Conservation (phyloP, 108 stramenopile genomes). For the Skeletonema menzelii region DNA sequence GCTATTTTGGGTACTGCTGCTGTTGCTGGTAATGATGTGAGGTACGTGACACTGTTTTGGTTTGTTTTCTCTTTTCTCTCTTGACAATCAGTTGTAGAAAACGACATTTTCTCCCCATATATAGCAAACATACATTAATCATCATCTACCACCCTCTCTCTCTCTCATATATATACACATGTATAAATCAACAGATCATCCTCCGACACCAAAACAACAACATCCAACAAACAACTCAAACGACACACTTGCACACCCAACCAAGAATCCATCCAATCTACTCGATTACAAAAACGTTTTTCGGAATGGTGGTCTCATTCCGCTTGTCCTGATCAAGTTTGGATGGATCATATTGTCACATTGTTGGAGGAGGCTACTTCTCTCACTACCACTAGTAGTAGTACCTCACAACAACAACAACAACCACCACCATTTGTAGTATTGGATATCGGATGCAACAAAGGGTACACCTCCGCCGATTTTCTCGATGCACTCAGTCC, state of each 20-base stretch:
- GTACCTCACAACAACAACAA: too few species aligned
- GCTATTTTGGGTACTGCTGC: too few species aligned
- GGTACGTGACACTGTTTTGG: too few species aligned
- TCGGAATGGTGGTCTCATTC: conserved; percentile 43
- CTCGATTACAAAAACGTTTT: conserved; percentile 23
- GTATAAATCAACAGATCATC: too few species aligned
- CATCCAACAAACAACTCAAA: background rate
- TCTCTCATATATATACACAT: too few species aligned
- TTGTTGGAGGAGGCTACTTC: conserved; percentile 2
- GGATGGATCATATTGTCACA: conserved; percentile 22
- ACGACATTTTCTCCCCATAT: too few species aligned
- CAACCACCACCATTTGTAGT: conserved; percentile 21
- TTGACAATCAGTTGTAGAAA: too few species aligned
- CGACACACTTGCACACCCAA: conserved; percentile 19
- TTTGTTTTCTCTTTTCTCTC: too few species aligned
- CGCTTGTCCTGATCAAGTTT: conserved; percentile 42
- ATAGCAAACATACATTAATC: too few species aligned
- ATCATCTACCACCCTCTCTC: too few species aligned
- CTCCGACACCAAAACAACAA: background rate
- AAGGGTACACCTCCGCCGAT: conserved; percentile 45
- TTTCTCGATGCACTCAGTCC: conserved; percentile 36
- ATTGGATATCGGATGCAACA: conserved; percentile 44
- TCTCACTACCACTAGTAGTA: background rate
- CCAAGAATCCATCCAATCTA: background rate
- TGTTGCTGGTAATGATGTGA: too few species aligned